These are phyloP conservation scores for Incumbomyces lentus DNA, from an alignment of 2,329 filamentous ascomycete species.

Conservation along the genomic window DNA sequence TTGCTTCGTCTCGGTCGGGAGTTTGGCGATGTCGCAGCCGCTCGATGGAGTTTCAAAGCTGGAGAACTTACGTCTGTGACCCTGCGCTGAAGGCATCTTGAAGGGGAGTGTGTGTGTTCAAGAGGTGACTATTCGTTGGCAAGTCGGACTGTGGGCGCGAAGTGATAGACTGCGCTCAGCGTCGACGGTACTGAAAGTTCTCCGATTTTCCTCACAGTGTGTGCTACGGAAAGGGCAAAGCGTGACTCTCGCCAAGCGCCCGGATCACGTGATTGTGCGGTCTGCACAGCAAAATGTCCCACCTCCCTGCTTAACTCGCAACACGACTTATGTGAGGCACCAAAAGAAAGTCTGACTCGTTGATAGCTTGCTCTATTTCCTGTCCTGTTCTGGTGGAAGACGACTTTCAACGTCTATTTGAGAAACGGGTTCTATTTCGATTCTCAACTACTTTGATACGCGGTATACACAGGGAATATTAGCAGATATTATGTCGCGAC, in stretches of 20 bases:
- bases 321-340: too few species aligned
- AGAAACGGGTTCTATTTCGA: too few species aligned
- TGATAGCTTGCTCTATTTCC: too few species aligned
- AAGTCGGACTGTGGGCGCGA: constrained; percentile 32
- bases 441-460: too few species aligned
- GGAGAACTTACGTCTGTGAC: constrained; percentile 72
- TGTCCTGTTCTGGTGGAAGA: too few species aligned
- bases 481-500: too few species aligned
- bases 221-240: constrained; percentile 8
- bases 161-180: constrained; percentile 29
- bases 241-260: constrained; percentile 11
- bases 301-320: too few species aligned
- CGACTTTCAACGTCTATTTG: too few species aligned
- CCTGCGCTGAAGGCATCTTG: constrained; percentile 82
- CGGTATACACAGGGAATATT: too few species aligned
- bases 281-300: too few species aligned
- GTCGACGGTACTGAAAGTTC: constrained; percentile 6
- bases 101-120: constrained; percentile 28
- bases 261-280: constrained; percentile 6
- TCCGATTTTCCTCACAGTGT: constrained; percentile 13
- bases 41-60: not conserved
- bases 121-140: constrained; percentile 11
- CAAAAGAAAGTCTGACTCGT: too few species aligned
- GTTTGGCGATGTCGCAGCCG: constrained; percentile 1
- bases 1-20: not conserved